Evolutionary conservation across 192 early-diverging fungal species (phyloP).

Genomic region (Backusella circina): DNA sequence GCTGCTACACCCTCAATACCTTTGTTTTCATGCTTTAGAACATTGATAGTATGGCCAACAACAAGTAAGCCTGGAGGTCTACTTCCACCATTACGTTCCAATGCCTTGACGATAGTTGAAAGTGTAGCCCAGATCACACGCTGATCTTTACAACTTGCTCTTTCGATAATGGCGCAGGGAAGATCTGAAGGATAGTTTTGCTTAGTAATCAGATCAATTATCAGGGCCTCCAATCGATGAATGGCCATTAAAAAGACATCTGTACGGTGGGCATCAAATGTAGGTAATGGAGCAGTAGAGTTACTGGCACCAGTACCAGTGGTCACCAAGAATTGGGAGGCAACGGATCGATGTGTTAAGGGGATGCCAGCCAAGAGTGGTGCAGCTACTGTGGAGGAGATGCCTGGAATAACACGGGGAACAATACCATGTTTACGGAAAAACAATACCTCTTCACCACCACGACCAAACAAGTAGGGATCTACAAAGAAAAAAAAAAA

Average conservation of each 20-base stretch:
- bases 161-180: constrained; percentile 85
- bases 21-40: constrained; percentile 20
- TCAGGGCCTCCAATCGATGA: constrained; percentile 59
- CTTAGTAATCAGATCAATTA: constrained; percentile 48
- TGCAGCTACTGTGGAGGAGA: constrained; percentile 65
- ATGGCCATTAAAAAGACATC: constrained; percentile 78
- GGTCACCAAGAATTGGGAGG: constrained; percentile 70
- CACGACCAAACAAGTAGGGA: constrained; percentile 91
- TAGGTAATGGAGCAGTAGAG: constrained; percentile 60
- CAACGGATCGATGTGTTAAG: constrained; percentile 75
- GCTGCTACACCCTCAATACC: constrained; percentile 16
- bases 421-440: constrained; percentile 66
- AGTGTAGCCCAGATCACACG: constrained; percentile 69
- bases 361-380: constrained; percentile 67
- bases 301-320: constrained; percentile 67
- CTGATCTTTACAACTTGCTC: constrained; percentile 72
- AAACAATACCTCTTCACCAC: constrained; percentile 85
- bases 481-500: constrained; percentile 39
- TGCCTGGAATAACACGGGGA: constrained; percentile 60
- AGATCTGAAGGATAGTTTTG: constrained; percentile 63
- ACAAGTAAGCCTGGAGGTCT: constrained; percentile 77
- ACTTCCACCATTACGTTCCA: constrained; percentile 62
- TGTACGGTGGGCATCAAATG: constrained; percentile 56
- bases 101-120: constrained; percentile 56
- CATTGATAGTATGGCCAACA: constrained; percentile 54